Percentiles rank a stretch among this genome's conserved stretches.
phyloP scores from a whole-genome alignment of 805 yeast genomes.

The Maudiozyma bulderi region DNA sequence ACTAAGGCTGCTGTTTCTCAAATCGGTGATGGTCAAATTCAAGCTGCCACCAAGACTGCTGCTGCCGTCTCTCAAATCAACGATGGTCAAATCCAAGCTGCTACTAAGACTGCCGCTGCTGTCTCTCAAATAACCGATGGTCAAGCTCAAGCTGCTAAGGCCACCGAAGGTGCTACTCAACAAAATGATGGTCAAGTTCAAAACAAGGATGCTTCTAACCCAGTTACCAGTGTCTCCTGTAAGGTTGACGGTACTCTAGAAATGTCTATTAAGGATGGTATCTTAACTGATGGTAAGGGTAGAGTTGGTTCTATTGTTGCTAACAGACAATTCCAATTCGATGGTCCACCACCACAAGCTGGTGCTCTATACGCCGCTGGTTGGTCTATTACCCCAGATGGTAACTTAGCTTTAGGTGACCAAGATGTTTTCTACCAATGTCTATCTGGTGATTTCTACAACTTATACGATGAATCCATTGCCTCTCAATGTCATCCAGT shows the following conservation, averaged over 20 bases:
- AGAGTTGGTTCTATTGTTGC: conserved; percentile 76
- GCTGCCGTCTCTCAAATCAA: conserved; percentile 24
- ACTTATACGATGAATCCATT: conserved; percentile 56
- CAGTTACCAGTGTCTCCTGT: conserved; percentile 36
- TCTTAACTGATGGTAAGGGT: conserved; percentile 49
- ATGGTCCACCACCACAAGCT: conserved; percentile 81
- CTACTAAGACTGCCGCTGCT: conserved; percentile 29
- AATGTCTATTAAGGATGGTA: conserved; percentile 41
- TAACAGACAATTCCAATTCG: conserved; percentile 78
- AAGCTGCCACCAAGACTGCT: conserved; percentile 32
- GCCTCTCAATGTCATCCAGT: conserved; percentile 58
- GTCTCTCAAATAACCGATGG: conserved; percentile 24
- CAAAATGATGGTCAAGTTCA: conserved; percentile 17
- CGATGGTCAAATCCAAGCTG: conserved; percentile 14
- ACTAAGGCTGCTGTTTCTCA: conserved; percentile 24
- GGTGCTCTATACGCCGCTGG: conserved; percentile 66
- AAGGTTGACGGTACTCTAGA: conserved; percentile 42
- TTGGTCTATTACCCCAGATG: conserved; percentile 47
- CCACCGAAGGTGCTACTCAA: conserved; percentile 27
- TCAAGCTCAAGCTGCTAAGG: conserved; percentile 24
- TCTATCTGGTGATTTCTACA: conserved; percentile 66
- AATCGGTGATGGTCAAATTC: conserved; percentile 38
- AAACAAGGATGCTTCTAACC: conserved; percentile 19
- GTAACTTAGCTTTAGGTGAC: conserved; percentile 56
- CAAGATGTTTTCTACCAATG: conserved; percentile 61